Conservation (phyloP, 805 yeast species). For the Suhomyces sp. region DNA sequence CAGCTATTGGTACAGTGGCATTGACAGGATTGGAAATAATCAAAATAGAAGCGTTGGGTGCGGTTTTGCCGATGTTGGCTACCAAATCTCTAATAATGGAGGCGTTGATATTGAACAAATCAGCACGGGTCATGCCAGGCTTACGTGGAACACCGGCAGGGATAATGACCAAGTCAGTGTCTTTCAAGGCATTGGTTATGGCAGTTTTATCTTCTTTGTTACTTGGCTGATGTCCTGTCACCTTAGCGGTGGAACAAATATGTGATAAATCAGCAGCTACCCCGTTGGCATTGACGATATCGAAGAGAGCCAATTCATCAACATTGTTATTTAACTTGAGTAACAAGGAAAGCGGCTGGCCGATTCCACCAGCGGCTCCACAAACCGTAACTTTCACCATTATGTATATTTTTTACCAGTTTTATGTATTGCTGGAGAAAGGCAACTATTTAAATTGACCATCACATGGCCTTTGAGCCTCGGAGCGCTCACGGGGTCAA, state of each 20-base stretch:
- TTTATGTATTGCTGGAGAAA: neutral
- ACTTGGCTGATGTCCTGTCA: slow-evolving; percentile 40
- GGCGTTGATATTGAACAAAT: slow-evolving; percentile 46
- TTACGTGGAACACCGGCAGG: slow-evolving; percentile 50
- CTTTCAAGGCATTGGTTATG: slow-evolving; percentile 34
- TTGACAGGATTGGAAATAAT: slow-evolving; percentile 48
- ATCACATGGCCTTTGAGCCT: slow-evolving; percentile 4
- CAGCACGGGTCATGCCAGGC: slow-evolving; percentile 50
- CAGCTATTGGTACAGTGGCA: slow-evolving; percentile 48
- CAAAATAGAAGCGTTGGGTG: slow-evolving; percentile 44
- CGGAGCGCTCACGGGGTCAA: slow-evolving; percentile 4
- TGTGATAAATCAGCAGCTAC: slow-evolving; percentile 48
- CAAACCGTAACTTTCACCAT: slow-evolving; percentile 48
- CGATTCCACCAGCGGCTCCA: slow-evolving; percentile 51
- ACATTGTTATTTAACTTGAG: slow-evolving; percentile 40
- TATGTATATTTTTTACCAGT: neutral
- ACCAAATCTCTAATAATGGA: slow-evolving; percentile 43
- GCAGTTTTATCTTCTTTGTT: slow-evolving; percentile 38
- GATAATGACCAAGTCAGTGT: slow-evolving; percentile 40
- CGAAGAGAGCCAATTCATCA: slow-evolving; percentile 39
- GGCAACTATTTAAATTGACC: neutral
- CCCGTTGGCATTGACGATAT: slow-evolving; percentile 45
- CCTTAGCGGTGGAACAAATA: slow-evolving; percentile 39
- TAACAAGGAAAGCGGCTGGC: slow-evolving; percentile 45
- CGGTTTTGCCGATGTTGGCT: slow-evolving; percentile 35